Base-by-base conservation (phyloP, 345 rosid species). In the Bruguiera parviflora region DNA sequence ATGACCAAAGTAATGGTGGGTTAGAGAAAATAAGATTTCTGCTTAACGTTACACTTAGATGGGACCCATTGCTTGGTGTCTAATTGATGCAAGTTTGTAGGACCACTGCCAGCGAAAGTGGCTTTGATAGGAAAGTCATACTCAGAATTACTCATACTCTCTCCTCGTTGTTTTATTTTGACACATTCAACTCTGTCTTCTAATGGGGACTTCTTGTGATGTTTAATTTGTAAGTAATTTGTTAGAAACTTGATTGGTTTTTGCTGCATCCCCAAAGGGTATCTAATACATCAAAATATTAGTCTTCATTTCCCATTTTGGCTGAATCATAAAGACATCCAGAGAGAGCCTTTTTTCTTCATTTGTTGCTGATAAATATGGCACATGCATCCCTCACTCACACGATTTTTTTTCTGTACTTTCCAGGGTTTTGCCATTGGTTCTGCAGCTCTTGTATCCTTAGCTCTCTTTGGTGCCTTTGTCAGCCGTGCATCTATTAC, bases 381-480 rank as follows among this genome's bases (percentile, higher is more conserved):
- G 13, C 49, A 10, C 11, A 2, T 43, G 49, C 49, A 43, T 43
- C 49, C 49, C 46, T 11, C 49, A 43, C 49, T 43, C 5, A 43
- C 18, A 43, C 13, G 15, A 43, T 13, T 8, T 51, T 59, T 66
- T 68, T 8, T 68, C 53, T 75, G 73, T 43, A 53, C 8, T 65
- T 57, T 65, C 39, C 60, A 86, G 90, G 94, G 94, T 51, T 88
- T 88, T 47, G 94, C 94, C 63, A 88, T 88, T 69, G 91, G 91
- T 19, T 88, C 91, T 65, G 94, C 91, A 8, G 94, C 94, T 33
- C 88, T 88, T 0, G 94, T 88, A 69, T 90, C 98, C 22, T 84
- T 75, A 22, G 73, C 78, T 1, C 73, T 75, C 46, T 75, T 75
- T n/a, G 78, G 78, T n/a, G 78, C 78, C 32, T 75, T 68, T 27